Evolutionary conservation across 768 basidiomycete species (phyloP).

Genomic region (Boletus huronensis): DNA sequence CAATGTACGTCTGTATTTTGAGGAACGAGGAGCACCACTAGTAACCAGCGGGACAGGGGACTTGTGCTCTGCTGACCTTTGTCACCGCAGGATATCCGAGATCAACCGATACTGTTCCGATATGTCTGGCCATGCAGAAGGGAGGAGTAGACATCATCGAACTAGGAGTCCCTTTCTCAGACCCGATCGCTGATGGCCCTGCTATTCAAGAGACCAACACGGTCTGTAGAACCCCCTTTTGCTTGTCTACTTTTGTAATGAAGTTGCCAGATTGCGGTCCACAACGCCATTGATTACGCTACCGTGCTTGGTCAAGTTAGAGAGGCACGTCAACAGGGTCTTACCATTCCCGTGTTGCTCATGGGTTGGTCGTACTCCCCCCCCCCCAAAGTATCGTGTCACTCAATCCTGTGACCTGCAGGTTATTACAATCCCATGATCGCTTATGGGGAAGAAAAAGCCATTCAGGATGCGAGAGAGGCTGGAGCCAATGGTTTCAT

Average conservation of each 20-base stretch:
- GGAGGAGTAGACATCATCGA: slow-evolving; percentile 96
- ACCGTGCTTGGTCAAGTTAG: slow-evolving; percentile 70
- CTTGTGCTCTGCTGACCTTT: slow-evolving; percentile 76
- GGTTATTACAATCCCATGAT: slow-evolving; percentile 98
- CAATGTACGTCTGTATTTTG: slow-evolving; percentile 6
- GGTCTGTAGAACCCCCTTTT: slow-evolving; percentile 31
- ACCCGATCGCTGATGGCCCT: slow-evolving; percentile 94
- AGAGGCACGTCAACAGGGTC: slow-evolving; percentile 77
- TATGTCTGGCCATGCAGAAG: slow-evolving; percentile 87
- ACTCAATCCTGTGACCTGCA: slow-evolving; percentile 28
- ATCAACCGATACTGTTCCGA: slow-evolving; percentile 73
- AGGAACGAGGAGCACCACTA: background rate
- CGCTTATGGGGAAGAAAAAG: slow-evolving; percentile 92
- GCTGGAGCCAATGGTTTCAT: slow-evolving; percentile 98
- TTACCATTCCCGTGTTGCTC: slow-evolving; percentile 74
- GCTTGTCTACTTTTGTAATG: background rate
- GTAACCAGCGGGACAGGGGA: slow-evolving; percentile 25
- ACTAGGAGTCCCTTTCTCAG: slow-evolving; percentile 75
- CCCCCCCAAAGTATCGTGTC: background rate
- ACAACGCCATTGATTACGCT: slow-evolving; percentile 74
- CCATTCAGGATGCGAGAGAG: slow-evolving; percentile 82
- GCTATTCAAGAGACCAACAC: slow-evolving; percentile 91
- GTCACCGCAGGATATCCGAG: slow-evolving; percentile 92
- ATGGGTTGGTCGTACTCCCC: slow-evolving; percentile 20
- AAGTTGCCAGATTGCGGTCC: slow-evolving; percentile 69